Evolutionary conservation across 2,329 filamentous ascomycete genomes (phyloP).

Genomic region (Dothistroma pini): DNA sequence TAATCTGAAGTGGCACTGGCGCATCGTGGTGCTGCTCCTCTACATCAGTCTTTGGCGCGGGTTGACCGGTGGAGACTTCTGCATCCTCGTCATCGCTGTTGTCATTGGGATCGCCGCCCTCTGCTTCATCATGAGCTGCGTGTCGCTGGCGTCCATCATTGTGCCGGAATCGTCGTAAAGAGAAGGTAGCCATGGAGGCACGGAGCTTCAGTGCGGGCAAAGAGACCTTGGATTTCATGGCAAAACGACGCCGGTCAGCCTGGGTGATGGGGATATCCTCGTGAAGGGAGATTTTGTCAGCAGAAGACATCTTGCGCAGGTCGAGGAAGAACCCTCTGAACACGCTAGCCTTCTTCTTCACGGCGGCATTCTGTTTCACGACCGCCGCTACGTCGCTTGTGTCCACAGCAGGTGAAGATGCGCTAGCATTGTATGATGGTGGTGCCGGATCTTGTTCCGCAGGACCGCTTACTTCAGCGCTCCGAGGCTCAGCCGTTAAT

Average conservation of each 20-base stretch:
- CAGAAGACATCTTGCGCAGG: slow-evolving; percentile 13
- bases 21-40: no score
- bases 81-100: background rate
- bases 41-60: background rate
- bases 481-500: background rate
- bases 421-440: background rate
- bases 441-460: background rate
- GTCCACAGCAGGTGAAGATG: background rate
- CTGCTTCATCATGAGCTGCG: background rate
- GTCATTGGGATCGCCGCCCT: background rate
- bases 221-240: background rate
- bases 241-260: background rate
- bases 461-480: background rate
- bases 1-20: background rate
- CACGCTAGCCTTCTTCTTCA: slow-evolving; percentile 15
- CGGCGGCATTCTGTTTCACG: background rate
- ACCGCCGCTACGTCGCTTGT: background rate
- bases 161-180: background rate
- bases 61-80: background rate
- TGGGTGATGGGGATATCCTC: background rate
- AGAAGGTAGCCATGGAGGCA: background rate
- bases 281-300: background rate
- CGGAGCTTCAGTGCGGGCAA: background rate
- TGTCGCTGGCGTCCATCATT: background rate
- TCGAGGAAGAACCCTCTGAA: slow-evolving; percentile 9